Conservation (phyloP, 2,329 filamentous ascomycete genomes). For the Domatiomyces catenatus region DNA sequence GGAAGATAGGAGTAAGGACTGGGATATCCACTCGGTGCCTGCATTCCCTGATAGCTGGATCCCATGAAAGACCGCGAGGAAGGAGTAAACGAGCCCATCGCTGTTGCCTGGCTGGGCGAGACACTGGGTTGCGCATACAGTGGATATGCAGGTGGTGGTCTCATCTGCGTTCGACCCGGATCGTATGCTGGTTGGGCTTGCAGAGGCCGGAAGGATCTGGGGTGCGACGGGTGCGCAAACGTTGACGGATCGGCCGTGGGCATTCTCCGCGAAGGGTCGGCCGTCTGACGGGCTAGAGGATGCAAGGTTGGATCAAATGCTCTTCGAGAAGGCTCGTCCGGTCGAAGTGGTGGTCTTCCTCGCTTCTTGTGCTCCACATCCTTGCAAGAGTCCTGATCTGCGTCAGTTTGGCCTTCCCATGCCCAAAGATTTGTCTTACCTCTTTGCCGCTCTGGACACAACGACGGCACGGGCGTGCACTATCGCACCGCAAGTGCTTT, state of each 20-base stretch:
- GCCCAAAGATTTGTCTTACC: conserved; percentile 20
- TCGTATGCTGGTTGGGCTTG: conserved; percentile 4
- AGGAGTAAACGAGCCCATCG: conserved; percentile 9
- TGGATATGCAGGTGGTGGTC: conserved; percentile 4
- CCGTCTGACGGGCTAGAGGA: conserved; percentile 1
- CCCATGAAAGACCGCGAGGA: conserved; percentile 1
- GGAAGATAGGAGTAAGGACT: conserved; percentile 9
- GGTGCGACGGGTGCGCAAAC: conserved; percentile 3
- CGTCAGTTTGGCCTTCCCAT: background rate
- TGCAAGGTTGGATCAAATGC: background rate
- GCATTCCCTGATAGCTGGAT: background rate
- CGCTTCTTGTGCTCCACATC: conserved; percentile 35
- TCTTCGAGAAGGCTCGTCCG: conserved; percentile 21
- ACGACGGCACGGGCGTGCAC: conserved; percentile 30
- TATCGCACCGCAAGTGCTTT: conserved; percentile 33
- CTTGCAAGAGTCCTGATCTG: conserved; percentile 25
- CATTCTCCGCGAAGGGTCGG: conserved; percentile 3
- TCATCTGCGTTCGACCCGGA: conserved; percentile 3
- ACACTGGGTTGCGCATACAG: conserved; percentile 11
- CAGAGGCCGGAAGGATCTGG: conserved; percentile 6
- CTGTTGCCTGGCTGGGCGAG: conserved; percentile 11
- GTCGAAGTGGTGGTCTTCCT: conserved; percentile 29
- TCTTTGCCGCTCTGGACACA: conserved; percentile 33
- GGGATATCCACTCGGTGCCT: conserved; percentile 3
- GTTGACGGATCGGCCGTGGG: conserved; percentile 4